Percentiles rank a stretch among this genome's conserved stretches.
These are phyloP conservation scores for Neoconidiobolus thromboides DNA, from an alignment of 371 early-diverging fungal genomes.

Conservation along the genomic window DNA sequence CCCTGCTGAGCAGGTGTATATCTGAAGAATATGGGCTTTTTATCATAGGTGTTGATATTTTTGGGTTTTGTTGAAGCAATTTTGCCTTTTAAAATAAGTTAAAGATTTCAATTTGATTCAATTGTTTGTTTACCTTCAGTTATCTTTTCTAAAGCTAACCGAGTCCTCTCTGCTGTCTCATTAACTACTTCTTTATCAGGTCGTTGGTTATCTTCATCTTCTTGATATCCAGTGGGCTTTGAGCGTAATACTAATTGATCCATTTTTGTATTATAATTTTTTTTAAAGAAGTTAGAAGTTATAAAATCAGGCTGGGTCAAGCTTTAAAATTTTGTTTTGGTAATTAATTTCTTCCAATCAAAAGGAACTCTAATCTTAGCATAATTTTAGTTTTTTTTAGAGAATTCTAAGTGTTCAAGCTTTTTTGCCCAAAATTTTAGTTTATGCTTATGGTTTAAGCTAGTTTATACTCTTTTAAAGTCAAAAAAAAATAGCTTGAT, in stretches of 20 bases:
- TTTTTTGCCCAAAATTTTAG: too few relatives aligned
- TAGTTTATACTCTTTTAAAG: too few relatives aligned
- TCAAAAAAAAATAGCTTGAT: too few relatives aligned
- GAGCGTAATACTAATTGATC: background rate
- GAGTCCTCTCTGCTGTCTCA: slow-evolving; percentile 73
- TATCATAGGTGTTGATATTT: slow-evolving; percentile 31
- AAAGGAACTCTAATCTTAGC: too few relatives aligned
- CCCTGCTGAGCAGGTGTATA: slow-evolving; percentile 72
- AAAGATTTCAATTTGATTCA: background rate
- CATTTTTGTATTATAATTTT: background rate
- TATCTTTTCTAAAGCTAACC: slow-evolving; percentile 69
- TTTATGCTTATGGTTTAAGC: too few relatives aligned
- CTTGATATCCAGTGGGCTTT: slow-evolving; percentile 2
- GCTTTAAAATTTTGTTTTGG: too few relatives aligned
- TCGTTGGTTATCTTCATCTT: slow-evolving; percentile 15
- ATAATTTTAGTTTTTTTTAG: too few relatives aligned
- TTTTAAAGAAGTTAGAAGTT: too few relatives aligned
- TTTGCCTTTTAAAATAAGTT: slow-evolving; percentile 23
- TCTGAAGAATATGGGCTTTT: slow-evolving; percentile 50
- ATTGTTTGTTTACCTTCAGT: slow-evolving; percentile 30
- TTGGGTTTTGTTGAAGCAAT: slow-evolving; percentile 51
- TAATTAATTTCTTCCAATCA: too few relatives aligned
- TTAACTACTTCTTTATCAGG: slow-evolving; percentile 61
- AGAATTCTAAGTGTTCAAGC: too few relatives aligned
- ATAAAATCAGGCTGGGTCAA: too few relatives aligned